These are phyloP conservation scores for Lachnum nothofagi DNA, from an alignment of 2,329 filamentous ascomycete species.

Conservation along the genomic window DNA sequence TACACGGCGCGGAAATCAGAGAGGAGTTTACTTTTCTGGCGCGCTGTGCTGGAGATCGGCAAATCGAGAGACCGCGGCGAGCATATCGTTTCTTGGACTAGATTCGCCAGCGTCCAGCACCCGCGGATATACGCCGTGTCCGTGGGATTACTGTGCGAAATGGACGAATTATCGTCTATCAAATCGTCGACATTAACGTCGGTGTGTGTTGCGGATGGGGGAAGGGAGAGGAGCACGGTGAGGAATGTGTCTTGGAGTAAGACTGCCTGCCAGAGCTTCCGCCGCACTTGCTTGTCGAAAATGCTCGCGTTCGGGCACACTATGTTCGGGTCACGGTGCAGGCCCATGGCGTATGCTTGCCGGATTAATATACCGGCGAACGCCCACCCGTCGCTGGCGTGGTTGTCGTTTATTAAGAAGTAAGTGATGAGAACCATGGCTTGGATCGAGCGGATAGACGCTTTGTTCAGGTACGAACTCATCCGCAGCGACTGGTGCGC, in stretches of 20 bases:
- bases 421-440: slow-evolving; percentile 80
- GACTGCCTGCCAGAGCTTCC: slow-evolving; percentile 79
- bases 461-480: slow-evolving; percentile 70
- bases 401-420: slow-evolving; percentile 81
- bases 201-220: slow-evolving; percentile 72
- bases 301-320: slow-evolving; percentile 60
- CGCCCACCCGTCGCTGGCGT: slow-evolving; percentile 76
- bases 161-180: slow-evolving; percentile 54
- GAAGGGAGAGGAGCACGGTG: slow-evolving; percentile 70
- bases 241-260: slow-evolving; percentile 77
- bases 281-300: slow-evolving; percentile 72
- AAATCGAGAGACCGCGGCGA: slow-evolving; percentile 68
- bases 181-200: slow-evolving; percentile 73
- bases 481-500: slow-evolving; percentile 72
- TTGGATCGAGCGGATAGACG: slow-evolving; percentile 67
- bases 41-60: slow-evolving; percentile 62
- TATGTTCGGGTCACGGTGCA: slow-evolving; percentile 74
- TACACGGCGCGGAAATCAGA: slow-evolving; percentile 66
- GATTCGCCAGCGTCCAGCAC: slow-evolving; percentile 73
- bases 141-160: slow-evolving; percentile 56
- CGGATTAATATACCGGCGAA: slow-evolving; percentile 73
- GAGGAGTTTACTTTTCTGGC: slow-evolving; percentile 66
- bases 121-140: slow-evolving; percentile 62
- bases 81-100: slow-evolving; percentile 72
- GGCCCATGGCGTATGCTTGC: slow-evolving; percentile 75